A percentile compares a stretch with the other conserved stretches of the same genome.
phyloP scores from a whole-genome alignment of 2,329 filamentous ascomycete species.

The Hymenoscyphus fraxineus region DNA sequence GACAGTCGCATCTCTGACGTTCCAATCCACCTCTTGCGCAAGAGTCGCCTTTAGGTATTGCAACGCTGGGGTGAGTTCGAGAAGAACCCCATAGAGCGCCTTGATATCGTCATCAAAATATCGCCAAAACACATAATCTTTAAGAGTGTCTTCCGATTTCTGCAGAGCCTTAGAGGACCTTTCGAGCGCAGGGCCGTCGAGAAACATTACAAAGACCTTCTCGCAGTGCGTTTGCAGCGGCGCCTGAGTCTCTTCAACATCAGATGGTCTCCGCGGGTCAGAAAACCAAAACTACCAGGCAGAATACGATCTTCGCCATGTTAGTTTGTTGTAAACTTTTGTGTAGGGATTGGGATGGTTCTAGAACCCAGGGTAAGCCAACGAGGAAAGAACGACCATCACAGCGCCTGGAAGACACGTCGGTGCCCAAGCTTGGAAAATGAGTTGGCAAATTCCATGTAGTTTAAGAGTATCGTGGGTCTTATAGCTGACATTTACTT shows the following conservation, averaged over 20 bases:
- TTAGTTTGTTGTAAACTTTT: not conserved
- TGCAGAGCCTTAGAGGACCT: not conserved
- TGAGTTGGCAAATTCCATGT: not conserved
- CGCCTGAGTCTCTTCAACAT: not conserved
- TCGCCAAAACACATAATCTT: slow-evolving; percentile 5
- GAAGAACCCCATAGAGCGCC: not conserved
- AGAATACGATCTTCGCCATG: not conserved
- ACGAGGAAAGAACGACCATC: not conserved
- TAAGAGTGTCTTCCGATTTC: slow-evolving; percentile 4
- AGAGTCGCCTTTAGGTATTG: not conserved
- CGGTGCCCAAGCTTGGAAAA: slow-evolving; percentile 2
- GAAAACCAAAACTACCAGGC: not conserved
- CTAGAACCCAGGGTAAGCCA: not conserved
- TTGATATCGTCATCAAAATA: slow-evolving; percentile 10
- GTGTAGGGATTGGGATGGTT: not conserved
- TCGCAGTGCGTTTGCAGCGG: not conserved
- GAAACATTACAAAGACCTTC: not conserved
- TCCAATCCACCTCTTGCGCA: not conserved
- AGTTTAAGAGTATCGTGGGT: not conserved
- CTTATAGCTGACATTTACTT: not conserved
- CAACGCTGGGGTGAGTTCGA: not conserved
- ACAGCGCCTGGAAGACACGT: slow-evolving; percentile 4
- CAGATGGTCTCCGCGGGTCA: not conserved
- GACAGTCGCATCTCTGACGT: not conserved
- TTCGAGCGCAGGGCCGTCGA: not conserved